Base-by-base conservation (phyloP, 2,329 filamentous ascomycete genomes). In the Exophiala oligosperma region DNA sequence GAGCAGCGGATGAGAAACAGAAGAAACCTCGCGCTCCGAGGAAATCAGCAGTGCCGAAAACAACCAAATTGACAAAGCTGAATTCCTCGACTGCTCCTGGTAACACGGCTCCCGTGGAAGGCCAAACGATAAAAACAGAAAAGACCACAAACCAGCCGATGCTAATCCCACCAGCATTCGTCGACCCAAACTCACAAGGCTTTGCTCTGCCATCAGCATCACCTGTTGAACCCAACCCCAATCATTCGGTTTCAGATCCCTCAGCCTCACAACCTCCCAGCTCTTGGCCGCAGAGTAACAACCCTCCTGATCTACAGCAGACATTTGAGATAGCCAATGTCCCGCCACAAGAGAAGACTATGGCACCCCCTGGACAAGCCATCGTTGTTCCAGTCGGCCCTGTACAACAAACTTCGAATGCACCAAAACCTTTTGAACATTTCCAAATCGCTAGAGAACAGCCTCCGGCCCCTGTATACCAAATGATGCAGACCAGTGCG, bases 1-100 rank as follows among this genome's bases (percentile, higher is more conserved):
- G 69, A n/a, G 29, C 9, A n/a, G 6, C 47, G 6, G 71, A 75
- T n/a, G 74, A 77, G 32, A 74, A 74, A 47, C 74, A 73, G 57
- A 76, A 74, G 53, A 71, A 69, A 21, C 48, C 66, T 1, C 67
- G 66, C 26, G 67, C 68, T 2, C 63, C 71, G 0, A 72, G 71
- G 55, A 78, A 74, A 62, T 53, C 70, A 1, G 55, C 66, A 17
- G 60, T 68, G 7, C 54, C 66, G 1, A 73, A 70, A 44, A 38
- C 56, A 29, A 37, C 50, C 1, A 62, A 56, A 53, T 62, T 59
- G 37, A 50, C 44, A 14, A 51, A 64, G 28, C 56, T 59, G 32
- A 28, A 47, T 3, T 64, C 64, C 35, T 8, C 57, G n/a, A 41
- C 49, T 7, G 46, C 49, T 41, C 26, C n/a, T n/a, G 60, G 46